A percentile compares a stretch with the other conserved stretches of the same genome.
Evolutionary conservation across 345 rosid genomes (phyloP).

Genomic region (Gossypium anomalum): DNA sequence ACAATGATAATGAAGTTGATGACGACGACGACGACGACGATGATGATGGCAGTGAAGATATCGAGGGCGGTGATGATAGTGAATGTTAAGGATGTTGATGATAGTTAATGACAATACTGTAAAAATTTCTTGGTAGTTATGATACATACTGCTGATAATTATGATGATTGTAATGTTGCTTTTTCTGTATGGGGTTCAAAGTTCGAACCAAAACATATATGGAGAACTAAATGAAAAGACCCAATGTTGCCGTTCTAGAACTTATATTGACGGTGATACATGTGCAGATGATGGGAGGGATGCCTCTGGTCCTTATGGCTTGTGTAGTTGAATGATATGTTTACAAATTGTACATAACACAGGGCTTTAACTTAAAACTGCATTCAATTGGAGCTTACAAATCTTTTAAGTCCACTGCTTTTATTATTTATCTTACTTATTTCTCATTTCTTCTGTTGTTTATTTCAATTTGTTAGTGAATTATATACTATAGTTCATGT

Average conservation of each 20-base stretch:
- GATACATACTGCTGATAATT: slow-evolving; percentile 15
- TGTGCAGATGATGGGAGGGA: slow-evolving; percentile 34
- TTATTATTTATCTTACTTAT: slow-evolving; percentile 1
- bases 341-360: slow-evolving; percentile 27
- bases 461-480: background rate
- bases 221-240: slow-evolving; percentile 34
- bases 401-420: background rate
- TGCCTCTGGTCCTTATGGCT: slow-evolving; percentile 36
- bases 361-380: background rate
- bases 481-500: no score
- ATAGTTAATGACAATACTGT: background rate
- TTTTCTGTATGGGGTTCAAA: slow-evolving; percentile 53
- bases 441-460: background rate
- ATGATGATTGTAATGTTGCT: slow-evolving; percentile 37
- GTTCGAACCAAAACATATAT: slow-evolving; percentile 45
- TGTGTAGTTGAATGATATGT: slow-evolving; percentile 25
- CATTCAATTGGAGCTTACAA: background rate
- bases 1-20: slow-evolving; percentile 9
- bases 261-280: slow-evolving; percentile 33
- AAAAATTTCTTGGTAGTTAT: slow-evolving; percentile 13
- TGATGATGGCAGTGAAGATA: slow-evolving; percentile 26
- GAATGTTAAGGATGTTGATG: slow-evolving; percentile 2
- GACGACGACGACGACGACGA: slow-evolving; percentile 6
- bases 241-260: slow-evolving; percentile 49
- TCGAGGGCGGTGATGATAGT: slow-evolving; percentile 15